Conservation (phyloP, 257 asterid genomes). For the Mentha longifolia region DNA sequence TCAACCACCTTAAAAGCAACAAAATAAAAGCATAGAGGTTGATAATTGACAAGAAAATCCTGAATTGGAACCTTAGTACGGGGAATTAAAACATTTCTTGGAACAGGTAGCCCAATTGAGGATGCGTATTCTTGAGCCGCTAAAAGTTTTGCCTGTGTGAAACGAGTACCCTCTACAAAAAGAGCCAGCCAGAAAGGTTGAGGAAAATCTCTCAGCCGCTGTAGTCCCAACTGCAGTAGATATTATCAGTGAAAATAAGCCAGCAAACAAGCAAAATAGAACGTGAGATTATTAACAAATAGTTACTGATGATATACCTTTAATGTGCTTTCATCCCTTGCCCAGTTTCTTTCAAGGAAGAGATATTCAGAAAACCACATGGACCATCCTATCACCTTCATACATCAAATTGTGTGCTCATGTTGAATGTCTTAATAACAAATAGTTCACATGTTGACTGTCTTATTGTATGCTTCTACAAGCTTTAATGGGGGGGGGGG, state of each 20-base stretch:
- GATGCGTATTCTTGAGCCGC: slow-evolving; percentile 97
- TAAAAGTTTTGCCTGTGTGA: slow-evolving; percentile 89
- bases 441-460: slow-evolving; percentile 11
- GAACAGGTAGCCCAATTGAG: slow-evolving; percentile 76
- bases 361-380: slow-evolving; percentile 98
- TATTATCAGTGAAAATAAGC: slow-evolving; percentile 14
- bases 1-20: background rate
- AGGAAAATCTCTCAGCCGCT: slow-evolving; percentile 78
- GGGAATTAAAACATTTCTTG: slow-evolving; percentile 90
- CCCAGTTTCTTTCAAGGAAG: slow-evolving; percentile 98
- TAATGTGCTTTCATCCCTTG: slow-evolving; percentile 81
- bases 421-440: background rate
- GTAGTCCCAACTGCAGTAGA: slow-evolving; percentile 72
- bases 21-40: slow-evolving; percentile 12
- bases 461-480: slow-evolving; percentile 10
- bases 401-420: slow-evolving; percentile 19
- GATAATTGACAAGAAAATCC: slow-evolving; percentile 15
- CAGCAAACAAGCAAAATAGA: slow-evolving; percentile 23
- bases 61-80: slow-evolving; percentile 81
- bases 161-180: slow-evolving; percentile 97
- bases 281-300: slow-evolving; percentile 4
- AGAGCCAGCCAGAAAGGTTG: slow-evolving; percentile 92
- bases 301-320: slow-evolving; percentile 54
- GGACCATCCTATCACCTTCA: slow-evolving; percentile 98
- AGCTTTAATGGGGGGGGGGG: background rate